A percentile compares a stretch with the other conserved stretches of the same genome.
Evolutionary conservation across 768 basidiomycete genomes (phyloP).

Genomic region (Boletus fagicola): DNA sequence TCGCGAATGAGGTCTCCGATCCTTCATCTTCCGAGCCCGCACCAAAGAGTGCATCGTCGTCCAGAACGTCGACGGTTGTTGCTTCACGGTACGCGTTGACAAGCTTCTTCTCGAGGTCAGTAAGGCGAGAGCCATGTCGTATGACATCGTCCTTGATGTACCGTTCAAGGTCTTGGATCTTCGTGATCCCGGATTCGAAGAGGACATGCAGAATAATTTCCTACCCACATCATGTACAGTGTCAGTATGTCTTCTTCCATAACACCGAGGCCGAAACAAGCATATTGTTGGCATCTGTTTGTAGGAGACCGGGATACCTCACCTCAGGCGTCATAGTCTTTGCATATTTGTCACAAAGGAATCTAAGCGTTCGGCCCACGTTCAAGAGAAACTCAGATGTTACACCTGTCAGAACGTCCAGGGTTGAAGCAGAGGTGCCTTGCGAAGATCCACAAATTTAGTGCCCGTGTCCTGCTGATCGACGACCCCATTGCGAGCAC

Average conservation of each 20-base stretch:
- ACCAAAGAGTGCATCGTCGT: constrained; percentile 51
- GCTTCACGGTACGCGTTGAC: constrained; percentile 79
- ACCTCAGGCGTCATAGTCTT: constrained; percentile 85
- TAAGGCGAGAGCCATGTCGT: constrained; percentile 71
- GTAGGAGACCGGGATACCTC: constrained; percentile 17
- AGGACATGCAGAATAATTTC: constrained; percentile 92
- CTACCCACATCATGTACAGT: constrained; percentile 39
- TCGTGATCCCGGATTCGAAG: constrained; percentile 83
- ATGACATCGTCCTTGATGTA: constrained; percentile 90
- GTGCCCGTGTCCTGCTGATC: not conserved
- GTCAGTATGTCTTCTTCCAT: constrained; percentile 6
- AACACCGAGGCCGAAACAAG: not conserved
- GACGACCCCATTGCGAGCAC: constrained; percentile 21
- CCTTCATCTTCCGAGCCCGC: constrained; percentile 56
- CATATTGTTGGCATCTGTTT: not conserved
- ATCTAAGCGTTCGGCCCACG: constrained; percentile 82
- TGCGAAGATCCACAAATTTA: constrained; percentile 6
- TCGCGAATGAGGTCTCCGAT: constrained; percentile 62
- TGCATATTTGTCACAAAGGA: constrained; percentile 77
- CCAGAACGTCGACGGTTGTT: constrained; percentile 43
- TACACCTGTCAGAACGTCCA: constrained; percentile 76
- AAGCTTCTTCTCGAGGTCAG: constrained; percentile 84
- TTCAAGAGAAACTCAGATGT: constrained; percentile 80
- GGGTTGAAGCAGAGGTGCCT: constrained; percentile 74
- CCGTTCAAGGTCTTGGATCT: constrained; percentile 75